Evolutionary conservation across 2,329 filamentous ascomycete species (phyloP).

Genomic region (Grosmannia serpens): DNA sequence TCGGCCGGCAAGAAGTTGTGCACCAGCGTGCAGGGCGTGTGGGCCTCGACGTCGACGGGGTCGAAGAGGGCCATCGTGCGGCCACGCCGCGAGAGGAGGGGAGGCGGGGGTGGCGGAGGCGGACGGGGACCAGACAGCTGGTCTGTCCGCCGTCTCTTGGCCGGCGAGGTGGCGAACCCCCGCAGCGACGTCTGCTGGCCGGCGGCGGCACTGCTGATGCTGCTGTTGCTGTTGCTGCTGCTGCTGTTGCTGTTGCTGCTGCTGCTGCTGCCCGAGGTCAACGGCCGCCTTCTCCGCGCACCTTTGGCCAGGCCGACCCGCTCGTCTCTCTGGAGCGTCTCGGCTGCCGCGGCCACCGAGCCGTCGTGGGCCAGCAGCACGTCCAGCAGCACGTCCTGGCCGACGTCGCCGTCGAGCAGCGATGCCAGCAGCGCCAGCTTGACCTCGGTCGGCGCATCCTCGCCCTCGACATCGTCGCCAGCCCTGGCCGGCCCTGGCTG

Average conservation of each 20-base stretch:
- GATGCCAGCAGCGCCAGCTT: constrained; percentile 80
- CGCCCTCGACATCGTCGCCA: not conserved
- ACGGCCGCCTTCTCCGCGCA: not conserved
- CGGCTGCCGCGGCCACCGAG: constrained; percentile 54
- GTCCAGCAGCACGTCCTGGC: constrained; percentile 63
- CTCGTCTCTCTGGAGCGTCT: constrained; percentile 32
- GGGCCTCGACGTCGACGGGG: constrained; percentile 64
- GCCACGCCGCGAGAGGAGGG: constrained; percentile 57
- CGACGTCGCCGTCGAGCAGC: constrained; percentile 47
- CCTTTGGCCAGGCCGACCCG: constrained; percentile 21
- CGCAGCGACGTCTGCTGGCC: constrained; percentile 55
- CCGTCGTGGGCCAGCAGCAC: constrained; percentile 68
- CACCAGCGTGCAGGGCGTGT: constrained; percentile 85
- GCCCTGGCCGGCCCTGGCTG: not conserved
- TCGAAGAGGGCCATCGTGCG: constrained; percentile 75
- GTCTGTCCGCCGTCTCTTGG: not conserved
- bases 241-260: not conserved
- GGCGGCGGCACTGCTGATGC: constrained; percentile 17
- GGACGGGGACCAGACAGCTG: not conserved
- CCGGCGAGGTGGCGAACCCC: constrained; percentile 28
- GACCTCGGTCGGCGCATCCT: constrained; percentile 72
- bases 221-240: not conserved
- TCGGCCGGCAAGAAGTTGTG: constrained; percentile 73
- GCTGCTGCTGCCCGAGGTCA: not conserved
- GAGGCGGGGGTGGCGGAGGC: not conserved